These are phyloP conservation scores for Hypoxylon perforatum DNA, from an alignment of 495 filamentous ascomycete species.

Conservation along the genomic window DNA sequence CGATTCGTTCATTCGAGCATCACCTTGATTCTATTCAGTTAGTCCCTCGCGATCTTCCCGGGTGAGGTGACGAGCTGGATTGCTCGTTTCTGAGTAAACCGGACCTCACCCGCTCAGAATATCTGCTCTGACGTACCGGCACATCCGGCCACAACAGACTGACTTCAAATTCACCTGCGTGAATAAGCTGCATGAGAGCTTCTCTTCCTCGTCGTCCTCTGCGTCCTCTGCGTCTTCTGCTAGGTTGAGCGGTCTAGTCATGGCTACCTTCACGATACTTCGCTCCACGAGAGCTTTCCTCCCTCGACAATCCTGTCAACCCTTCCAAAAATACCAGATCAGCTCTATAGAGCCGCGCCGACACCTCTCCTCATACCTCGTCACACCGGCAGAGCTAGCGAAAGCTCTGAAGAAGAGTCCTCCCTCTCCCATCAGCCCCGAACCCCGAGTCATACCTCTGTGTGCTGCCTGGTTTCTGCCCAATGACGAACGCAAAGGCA, in stretches of 20 bases:
- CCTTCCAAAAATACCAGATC: constrained; percentile 29
- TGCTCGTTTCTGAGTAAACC: constrained; percentile 19
- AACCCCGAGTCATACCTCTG: constrained; percentile 84
- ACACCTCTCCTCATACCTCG: constrained; percentile 80
- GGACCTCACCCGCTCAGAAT: constrained; percentile 23
- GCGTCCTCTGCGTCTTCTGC: no score
- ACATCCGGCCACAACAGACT: constrained; percentile 2
- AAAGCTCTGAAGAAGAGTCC: constrained; percentile 82
- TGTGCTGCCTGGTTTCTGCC: constrained; percentile 97
- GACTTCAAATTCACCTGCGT: constrained; percentile 12
- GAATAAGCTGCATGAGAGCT: constrained; percentile 29
- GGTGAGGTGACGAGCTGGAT: constrained; percentile 26
- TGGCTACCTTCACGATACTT: constrained; percentile 52
- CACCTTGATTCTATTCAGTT: constrained; percentile 18
- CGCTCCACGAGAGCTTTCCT: constrained; percentile 52
- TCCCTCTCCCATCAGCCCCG: constrained; percentile 75
- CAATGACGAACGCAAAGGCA: constrained; percentile 83
- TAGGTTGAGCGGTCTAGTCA: constrained; percentile 38
- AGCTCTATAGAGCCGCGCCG: constrained; percentile 43
- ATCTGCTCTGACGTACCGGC: constrained; percentile 7
- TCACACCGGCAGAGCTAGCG: constrained; percentile 84
- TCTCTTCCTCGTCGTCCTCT: constrained; percentile 4
- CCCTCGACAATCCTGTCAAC: constrained; percentile 38
- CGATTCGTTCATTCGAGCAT: constrained; percentile 35
- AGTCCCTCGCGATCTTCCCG: constrained; percentile 18